These are phyloP conservation scores for Petasospora rhodanensis DNA, from an alignment of 1,139 yeast genomes.

Conservation along the genomic window DNA sequence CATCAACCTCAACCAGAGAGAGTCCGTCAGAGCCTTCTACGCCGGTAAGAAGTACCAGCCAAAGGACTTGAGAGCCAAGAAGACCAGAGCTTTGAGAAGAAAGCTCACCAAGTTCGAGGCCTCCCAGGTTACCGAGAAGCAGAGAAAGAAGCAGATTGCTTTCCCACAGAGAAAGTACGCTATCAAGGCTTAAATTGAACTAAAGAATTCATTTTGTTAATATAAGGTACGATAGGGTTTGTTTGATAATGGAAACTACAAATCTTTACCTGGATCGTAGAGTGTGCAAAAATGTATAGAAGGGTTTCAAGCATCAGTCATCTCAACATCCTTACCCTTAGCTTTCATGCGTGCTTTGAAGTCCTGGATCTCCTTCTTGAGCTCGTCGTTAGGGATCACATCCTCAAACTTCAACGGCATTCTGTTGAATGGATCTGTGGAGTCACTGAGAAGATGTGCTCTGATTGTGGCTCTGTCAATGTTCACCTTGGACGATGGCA, in stretches of 20 bases:
- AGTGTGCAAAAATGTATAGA: too few relatives aligned
- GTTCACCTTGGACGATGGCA: conserved; percentile 79
- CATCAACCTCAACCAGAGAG: conserved; percentile 96
- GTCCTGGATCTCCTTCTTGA: conserved; percentile 55
- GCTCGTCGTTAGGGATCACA: conserved; percentile 69
- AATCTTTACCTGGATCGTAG: too few relatives aligned
- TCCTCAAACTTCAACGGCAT: conserved; percentile 87
- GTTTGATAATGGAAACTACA: too few relatives aligned
- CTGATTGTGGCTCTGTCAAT: conserved; percentile 91
- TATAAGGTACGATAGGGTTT: conserved; percentile 23
- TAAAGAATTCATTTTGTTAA: conserved; percentile 11
- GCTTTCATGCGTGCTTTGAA: conserved; percentile 27
- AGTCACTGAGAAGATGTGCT: conserved; percentile 88
- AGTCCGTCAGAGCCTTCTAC: conserved; percentile 92
- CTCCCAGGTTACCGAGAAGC: conserved; percentile 77
- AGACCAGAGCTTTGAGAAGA: conserved; percentile 99
- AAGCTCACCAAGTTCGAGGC: conserved; percentile 86
- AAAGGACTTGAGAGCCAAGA: conserved; percentile 98
- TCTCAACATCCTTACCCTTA: conserved; percentile 14
- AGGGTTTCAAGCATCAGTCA: conserved; percentile 18
- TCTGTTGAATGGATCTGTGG: conserved; percentile 96
- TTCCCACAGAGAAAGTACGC: conserved; percentile 99
- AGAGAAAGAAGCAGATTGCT: conserved; percentile 88
- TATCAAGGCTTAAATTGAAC: conserved; percentile 82
- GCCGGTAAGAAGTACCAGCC: conserved; percentile 95